Base-by-base conservation (phyloP, 257 asterid genomes). In the Nicotiana sylvestris region DNA sequence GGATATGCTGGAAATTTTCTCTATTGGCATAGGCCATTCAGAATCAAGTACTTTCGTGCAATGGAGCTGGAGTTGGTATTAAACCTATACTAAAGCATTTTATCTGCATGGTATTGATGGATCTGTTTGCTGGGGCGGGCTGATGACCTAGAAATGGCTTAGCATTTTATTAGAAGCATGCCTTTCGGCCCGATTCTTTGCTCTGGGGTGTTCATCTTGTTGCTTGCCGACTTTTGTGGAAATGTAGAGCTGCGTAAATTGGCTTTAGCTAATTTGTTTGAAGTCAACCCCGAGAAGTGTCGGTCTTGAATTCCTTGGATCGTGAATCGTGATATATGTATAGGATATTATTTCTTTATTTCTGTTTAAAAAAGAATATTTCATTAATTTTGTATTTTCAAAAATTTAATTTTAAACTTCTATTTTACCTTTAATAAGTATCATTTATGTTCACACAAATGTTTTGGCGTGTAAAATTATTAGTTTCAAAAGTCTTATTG, bases 131-230 rank as follows among this genome's bases (percentile, higher is more conserved):
- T 29, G 85, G 21, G 21, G 21, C 21, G 95, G 85, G 92, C 97
- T 62, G 94, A 92, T 15, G 77, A 58, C n/a, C 74, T 92, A 77
- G 90, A 89, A 84, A 85, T 27, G 49, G 95, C 95, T 2, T 87
- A 86, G 69, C 57, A 84, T 66, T 88, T 92, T 69, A 89, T 90
- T 3, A 83, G 57, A 49, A 82, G 70, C 76, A 89, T 90, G 91
- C 93, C 90, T 21, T 70, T 89, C 83, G 35, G 27, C 93, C 92
- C 0, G 93, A 89, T 67, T 88, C 92, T 70, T 78, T 90, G 0
- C 68, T 90, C 58, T 91, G 93, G 95, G 93, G 92, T 12, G 92
- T 93, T 72, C 92, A 87, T 61, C 90, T 88, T 46, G 93, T 93
- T 80, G 91, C 95, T 55, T 91, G 90, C 84, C 85, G 90, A 88